A percentile compares a stretch with the other conserved stretches of the same genome.
phyloP scores from a whole-genome alignment of 2,329 filamentous ascomycete genomes.

The Lasiodiplodia sp. region DNA sequence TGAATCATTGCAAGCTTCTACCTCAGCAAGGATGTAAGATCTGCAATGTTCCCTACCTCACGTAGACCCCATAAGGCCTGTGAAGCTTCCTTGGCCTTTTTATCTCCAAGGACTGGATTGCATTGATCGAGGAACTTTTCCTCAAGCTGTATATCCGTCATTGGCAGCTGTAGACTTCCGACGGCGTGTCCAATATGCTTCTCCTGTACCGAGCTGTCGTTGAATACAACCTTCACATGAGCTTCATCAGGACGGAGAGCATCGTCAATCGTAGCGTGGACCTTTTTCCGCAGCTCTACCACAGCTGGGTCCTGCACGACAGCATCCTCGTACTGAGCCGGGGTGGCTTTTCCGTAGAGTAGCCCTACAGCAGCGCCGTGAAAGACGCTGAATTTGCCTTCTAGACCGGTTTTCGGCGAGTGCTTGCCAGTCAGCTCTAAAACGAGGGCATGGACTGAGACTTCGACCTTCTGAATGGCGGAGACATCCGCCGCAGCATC shows the following conservation, averaged over 20 bases:
- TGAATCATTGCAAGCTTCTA: background rate
- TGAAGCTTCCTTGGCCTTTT: slow-evolving; percentile 43
- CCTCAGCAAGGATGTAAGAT: background rate
- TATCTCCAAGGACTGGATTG: slow-evolving; percentile 49
- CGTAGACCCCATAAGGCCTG: slow-evolving; percentile 31
- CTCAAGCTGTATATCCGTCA: slow-evolving; percentile 55
- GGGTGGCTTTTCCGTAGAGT: slow-evolving; percentile 60
- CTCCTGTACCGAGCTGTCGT: slow-evolving; percentile 42
- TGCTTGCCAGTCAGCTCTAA: slow-evolving; percentile 62
- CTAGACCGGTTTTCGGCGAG: slow-evolving; percentile 57
- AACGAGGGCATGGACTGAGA: slow-evolving; percentile 60
- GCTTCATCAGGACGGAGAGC: slow-evolving; percentile 53
- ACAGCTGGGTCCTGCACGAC: slow-evolving; percentile 55
- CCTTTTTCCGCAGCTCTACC: slow-evolving; percentile 53
- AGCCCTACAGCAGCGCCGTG: slow-evolving; percentile 61
- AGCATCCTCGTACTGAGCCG: slow-evolving; percentile 58
- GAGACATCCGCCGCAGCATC: slow-evolving; percentile 8
- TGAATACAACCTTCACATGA: slow-evolving; percentile 48
- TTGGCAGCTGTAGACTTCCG: slow-evolving; percentile 58
- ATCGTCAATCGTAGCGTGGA: slow-evolving; percentile 54
- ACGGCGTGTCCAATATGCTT: slow-evolving; percentile 60
- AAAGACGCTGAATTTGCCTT: slow-evolving; percentile 64
- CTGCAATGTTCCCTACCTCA: slow-evolving; percentile 31
- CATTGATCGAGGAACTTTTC: slow-evolving; percentile 61
- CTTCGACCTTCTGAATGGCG: slow-evolving; percentile 57